Conservation (phyloP, 495 filamentous ascomycete genomes). For the Lophiotrema nucula region DNA sequence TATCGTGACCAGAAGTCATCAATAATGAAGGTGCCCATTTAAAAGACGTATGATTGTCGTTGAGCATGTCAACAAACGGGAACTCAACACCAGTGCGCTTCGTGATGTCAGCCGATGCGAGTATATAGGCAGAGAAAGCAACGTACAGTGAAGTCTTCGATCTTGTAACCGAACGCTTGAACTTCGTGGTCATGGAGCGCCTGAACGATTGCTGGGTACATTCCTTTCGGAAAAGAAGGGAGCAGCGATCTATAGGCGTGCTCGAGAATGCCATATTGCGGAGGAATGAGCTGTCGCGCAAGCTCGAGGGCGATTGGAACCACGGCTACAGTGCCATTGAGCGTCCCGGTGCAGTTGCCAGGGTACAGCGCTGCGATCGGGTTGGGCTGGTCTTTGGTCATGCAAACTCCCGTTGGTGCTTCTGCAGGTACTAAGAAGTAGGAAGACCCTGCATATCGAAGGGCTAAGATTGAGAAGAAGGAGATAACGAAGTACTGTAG, state of each 20-base stretch:
- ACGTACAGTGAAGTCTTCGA: constrained; percentile 23
- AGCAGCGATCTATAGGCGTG: constrained; percentile 17
- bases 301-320: constrained; percentile 22
- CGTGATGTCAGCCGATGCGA: too few relatives aligned
- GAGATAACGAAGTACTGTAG: constrained; percentile 22
- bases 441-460: constrained; percentile 11
- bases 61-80: constrained; percentile 27
- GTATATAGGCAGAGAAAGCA: too few relatives aligned
- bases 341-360: constrained; percentile 20
- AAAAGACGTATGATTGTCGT: constrained; percentile 24
- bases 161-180: constrained; percentile 20
- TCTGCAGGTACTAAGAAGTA: constrained; percentile 4
- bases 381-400: constrained; percentile 20
- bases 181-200: constrained; percentile 30
- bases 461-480: constrained; percentile 12
- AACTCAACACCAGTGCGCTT: constrained; percentile 28
- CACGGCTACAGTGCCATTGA: constrained; percentile 29
- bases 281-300: constrained; percentile 27
- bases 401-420: neutral
- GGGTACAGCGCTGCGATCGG: constrained; percentile 24
- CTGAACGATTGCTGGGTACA: constrained; percentile 29
- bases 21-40: constrained; percentile 27
- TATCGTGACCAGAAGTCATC: constrained; percentile 22
- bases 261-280: constrained; percentile 27
- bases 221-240: constrained; percentile 22